These are phyloP conservation scores for Cercospora sojina DNA, from an alignment of 2,329 filamentous ascomycete species.

Conservation along the genomic window DNA sequence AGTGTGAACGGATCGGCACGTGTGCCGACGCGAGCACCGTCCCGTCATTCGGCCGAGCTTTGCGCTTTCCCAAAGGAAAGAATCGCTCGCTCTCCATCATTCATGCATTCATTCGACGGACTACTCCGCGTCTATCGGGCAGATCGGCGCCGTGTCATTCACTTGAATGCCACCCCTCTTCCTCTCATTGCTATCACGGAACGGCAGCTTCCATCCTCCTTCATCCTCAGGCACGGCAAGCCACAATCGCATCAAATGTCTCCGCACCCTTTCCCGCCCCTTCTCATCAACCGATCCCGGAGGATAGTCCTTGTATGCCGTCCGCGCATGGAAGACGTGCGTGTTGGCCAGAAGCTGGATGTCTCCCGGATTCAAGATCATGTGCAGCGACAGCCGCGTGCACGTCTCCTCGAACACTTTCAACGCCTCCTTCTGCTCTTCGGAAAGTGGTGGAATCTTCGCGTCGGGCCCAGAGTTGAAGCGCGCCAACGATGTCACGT, in stretches of 20 bases:
- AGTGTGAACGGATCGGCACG: background rate
- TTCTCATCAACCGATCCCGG: slow-evolving; percentile 42
- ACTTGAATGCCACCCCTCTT: slow-evolving; percentile 89
- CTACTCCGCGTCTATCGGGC: slow-evolving; percentile 72
- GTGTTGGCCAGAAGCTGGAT: slow-evolving; percentile 82
- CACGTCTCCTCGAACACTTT: slow-evolving; percentile 73
- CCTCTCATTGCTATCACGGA: slow-evolving; percentile 76
- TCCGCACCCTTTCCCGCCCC: slow-evolving; percentile 58
- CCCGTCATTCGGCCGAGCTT: background rate
- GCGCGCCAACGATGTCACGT: slow-evolving; percentile 70
- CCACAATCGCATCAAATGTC: slow-evolving; percentile 83
- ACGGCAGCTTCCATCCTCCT: slow-evolving; percentile 81
- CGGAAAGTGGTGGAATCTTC: slow-evolving; percentile 68
- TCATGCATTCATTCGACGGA: background rate
- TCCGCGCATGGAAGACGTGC: slow-evolving; percentile 78
- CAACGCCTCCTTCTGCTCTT: slow-evolving; percentile 66
- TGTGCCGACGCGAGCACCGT: background rate
- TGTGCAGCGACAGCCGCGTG: slow-evolving; percentile 70
- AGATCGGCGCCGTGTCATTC: slow-evolving; percentile 71
- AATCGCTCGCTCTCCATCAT: too few species aligned
- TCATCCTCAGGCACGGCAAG: slow-evolving; percentile 76
- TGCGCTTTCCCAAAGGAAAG: background rate
- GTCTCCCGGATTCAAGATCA: slow-evolving; percentile 82
- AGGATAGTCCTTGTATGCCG: slow-evolving; percentile 71
- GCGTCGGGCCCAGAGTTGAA: slow-evolving; percentile 58